Percentiles rank a stretch among this genome's conserved stretches.
Conservation (phyloP, 2,329 filamentous ascomycete genomes). For the Atkinsonella texensis region DNA sequence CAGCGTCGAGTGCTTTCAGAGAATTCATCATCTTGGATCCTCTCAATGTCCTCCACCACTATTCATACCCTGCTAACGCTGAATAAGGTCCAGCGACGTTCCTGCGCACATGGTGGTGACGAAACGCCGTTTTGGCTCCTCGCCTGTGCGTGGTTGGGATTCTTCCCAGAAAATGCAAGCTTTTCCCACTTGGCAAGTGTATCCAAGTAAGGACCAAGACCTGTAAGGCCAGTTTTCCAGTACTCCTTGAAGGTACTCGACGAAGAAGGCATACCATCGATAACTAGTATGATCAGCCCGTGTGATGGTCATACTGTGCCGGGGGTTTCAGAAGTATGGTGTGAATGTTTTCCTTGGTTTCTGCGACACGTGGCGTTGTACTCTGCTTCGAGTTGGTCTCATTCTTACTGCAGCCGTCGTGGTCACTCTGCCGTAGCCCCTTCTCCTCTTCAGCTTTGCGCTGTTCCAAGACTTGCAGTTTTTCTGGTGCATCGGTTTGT, state of each 20-base stretch:
- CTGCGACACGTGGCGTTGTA: not conserved
- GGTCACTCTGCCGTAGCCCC: not conserved
- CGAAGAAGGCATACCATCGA: not conserved
- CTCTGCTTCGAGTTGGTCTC: not conserved
- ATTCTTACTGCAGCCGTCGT: not conserved
- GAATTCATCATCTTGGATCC: slow-evolving; percentile 3
- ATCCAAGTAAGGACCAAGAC: slow-evolving; percentile 4
- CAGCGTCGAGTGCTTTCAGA: slow-evolving; percentile 1
- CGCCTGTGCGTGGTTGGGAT: slow-evolving; percentile 2
- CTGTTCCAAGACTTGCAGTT: not conserved
- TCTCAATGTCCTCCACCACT: slow-evolving; percentile 1
- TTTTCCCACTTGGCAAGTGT: slow-evolving; percentile 4
- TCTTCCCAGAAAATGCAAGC: not conserved
- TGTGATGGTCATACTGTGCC: not conserved
- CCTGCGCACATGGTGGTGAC: slow-evolving; percentile 5
- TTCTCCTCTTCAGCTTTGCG: not conserved
- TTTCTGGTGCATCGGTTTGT: slow-evolving; percentile 1
- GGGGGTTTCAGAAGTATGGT: too few relatives aligned
- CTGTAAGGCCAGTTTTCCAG: not conserved
- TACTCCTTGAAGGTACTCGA: not conserved
- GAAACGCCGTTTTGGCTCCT: slow-evolving; percentile 3
- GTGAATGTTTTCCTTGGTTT: not conserved
- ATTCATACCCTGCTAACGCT: not conserved
- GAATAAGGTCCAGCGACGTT: not conserved
- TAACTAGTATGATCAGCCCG: not conserved